Evolutionary conservation across 1,139 yeast genomes (phyloP).

Genomic region (Lodderomyces beijingensis): DNA sequence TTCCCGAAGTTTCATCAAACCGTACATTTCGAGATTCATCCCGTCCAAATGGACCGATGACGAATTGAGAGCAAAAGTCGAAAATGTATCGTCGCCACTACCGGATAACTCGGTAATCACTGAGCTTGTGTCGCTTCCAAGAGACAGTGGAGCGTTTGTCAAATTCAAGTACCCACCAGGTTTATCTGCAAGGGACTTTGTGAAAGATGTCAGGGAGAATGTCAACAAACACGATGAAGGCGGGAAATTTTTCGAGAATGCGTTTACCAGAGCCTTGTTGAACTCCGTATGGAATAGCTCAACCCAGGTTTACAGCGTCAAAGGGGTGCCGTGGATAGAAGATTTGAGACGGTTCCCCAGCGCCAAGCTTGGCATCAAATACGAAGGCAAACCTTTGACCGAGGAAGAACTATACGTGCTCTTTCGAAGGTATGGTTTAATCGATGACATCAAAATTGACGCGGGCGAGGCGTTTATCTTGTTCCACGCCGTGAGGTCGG

Average conservation of each 20-base stretch:
- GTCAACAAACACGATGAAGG: conserved; percentile 33
- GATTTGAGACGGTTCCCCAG: conserved; percentile 79
- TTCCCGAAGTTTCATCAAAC: conserved; percentile 20
- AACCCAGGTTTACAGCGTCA: conserved; percentile 64
- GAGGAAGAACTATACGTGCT: conserved; percentile 83
- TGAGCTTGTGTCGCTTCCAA: conserved; percentile 58
- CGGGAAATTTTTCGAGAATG: conserved; percentile 19
- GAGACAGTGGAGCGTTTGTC: conserved; percentile 95
- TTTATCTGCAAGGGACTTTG: conserved; percentile 46
- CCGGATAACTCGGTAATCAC: conserved; percentile 27
- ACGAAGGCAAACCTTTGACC: conserved; percentile 68
- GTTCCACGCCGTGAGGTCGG: conserved; percentile 55
- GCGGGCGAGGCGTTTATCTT: conserved; percentile 44
- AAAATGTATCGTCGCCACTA: conserved; percentile 26
- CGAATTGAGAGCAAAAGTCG: conserved; percentile 20
- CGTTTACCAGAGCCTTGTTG: conserved; percentile 18
- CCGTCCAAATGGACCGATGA: conserved; percentile 15
- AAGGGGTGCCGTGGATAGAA: conserved; percentile 95
- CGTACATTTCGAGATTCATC: conserved; percentile 17
- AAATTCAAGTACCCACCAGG: conserved; percentile 60
- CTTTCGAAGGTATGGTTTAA: conserved; percentile 83
- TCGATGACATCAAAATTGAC: conserved; percentile 53
- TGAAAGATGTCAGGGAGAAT: conserved; percentile 46
- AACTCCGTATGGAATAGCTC: conserved; percentile 17
- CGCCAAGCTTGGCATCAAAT: conserved; percentile 55